Evolutionary conservation across 2,329 filamentous ascomycete genomes (phyloP), one percentile per base, ranked within the genome.

Genomic region (Corinectria fuckeliana): DNA sequence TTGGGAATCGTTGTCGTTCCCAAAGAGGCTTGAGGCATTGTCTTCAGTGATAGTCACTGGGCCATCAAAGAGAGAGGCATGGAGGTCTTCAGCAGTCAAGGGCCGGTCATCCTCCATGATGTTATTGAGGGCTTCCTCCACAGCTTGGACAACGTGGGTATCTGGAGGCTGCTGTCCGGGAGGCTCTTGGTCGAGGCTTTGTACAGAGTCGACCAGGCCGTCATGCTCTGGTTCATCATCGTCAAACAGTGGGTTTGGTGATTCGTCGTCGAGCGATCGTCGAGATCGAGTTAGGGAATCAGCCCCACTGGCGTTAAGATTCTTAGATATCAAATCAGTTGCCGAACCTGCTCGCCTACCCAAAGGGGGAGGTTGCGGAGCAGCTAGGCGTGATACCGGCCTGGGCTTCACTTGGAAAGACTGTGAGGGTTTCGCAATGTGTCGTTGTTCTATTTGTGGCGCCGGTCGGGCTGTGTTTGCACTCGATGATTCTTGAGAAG

Each of bases 81-180:
- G 80, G 14, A 89, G 75, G 64, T 89, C 88, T 66, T 89, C 87
- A 1, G 85, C 82, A 18, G 85, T 86, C 49, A 90, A 78, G 13
- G 84, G 84, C 30, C 82, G 87, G 47, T 90, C 86, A 65, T 93
- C 88, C 66, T 92, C 92, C 81, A 99, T 91, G 62, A 99, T 99
- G 64, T 93, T 91, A 65, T 91, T 96, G 48, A 99, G 81, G 14
- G 93, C 95, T 65, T 91, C 88, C 74, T 98, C 93, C 85, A 99
- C 94, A 3, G 92, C 94, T 76, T 96, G 88, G 5, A 99, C 93
- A 25, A 97, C 90, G 60, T 89, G 85, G 1, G 85, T 91, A 69
- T 97, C 90, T 5, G 90, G 89, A 0, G 81, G 81, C 58, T 82
- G 82, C 9, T 84, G 81, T n/a, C 79, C 80, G 9, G 62, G 56